Evolutionary conservation across 2,329 filamentous ascomycete genomes (phyloP).

Genomic region (Fusarium sp.): DNA sequence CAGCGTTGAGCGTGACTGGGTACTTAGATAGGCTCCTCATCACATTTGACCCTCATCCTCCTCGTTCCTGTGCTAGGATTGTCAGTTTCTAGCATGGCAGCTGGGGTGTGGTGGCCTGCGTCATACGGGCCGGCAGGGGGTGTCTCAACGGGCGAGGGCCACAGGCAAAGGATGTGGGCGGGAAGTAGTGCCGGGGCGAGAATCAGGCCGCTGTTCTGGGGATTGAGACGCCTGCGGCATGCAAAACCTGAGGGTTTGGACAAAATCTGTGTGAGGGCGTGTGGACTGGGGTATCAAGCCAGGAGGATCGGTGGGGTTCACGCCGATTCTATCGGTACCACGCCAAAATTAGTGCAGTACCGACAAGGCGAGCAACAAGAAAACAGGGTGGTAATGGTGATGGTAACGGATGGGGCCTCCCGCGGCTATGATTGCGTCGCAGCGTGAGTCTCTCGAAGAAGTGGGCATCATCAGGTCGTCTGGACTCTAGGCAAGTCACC

Average conservation of each 20-base stretch:
- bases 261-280: constrained; percentile 34
- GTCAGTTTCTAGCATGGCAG: constrained; percentile 47
- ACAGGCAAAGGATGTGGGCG: constrained; percentile 44
- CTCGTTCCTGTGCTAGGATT: constrained; percentile 45
- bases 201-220: constrained; percentile 42
- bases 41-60: constrained; percentile 44
- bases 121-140: constrained; percentile 54
- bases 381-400: constrained; percentile 40
- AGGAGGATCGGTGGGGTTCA: constrained; percentile 29
- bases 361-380: constrained; percentile 46
- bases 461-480: constrained; percentile 45
- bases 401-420: constrained; percentile 37
- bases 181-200: constrained; percentile 48
- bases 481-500: constrained; percentile 40
- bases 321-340: constrained; percentile 29
- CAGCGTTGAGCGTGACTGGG: constrained; percentile 35
- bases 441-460: constrained; percentile 40
- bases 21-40: constrained; percentile 33
- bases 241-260: constrained; percentile 26
- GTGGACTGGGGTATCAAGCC: constrained; percentile 16
- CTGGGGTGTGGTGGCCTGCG: constrained; percentile 50
- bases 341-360: constrained; percentile 43
- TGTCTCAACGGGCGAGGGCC: constrained; percentile 55
- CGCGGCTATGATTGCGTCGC: constrained; percentile 35
- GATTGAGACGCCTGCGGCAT: constrained; percentile 32